Percentiles rank a stretch among this genome's conserved stretches.
Conservation (phyloP, 441 rosid genomes). For the Theobroma grandiflorum region DNA sequence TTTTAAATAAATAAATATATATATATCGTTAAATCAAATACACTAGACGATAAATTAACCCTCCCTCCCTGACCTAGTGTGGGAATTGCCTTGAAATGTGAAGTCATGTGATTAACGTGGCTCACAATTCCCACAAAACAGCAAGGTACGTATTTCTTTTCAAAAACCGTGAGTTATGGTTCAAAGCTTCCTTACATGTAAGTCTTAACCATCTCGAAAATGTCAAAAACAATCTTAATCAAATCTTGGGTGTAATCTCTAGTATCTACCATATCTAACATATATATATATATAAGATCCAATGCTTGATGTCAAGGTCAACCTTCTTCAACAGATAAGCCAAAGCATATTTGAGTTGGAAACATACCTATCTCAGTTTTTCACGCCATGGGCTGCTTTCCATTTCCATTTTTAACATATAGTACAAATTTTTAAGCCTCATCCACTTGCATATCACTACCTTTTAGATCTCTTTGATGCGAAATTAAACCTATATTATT, state of each 20-base stretch:
- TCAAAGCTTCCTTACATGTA: background rate
- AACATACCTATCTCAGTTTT: background rate
- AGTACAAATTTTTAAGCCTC: no score
- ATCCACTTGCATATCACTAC: no score
- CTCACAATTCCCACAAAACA: background rate
- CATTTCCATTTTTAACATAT: no score
- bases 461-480: no score
- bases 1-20: no score
- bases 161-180: background rate
- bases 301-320: background rate
- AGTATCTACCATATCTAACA: no score
- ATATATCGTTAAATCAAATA: no score
- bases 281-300: no score
- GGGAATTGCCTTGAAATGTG: background rate
- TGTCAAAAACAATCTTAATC: background rate
- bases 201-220: background rate
- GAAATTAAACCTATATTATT: no score
- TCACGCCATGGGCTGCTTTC: no score
- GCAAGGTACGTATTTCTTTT: background rate
- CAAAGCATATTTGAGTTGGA: background rate
- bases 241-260: slow-evolving; percentile 13
- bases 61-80: no score
- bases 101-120: background rate
- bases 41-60: no score
- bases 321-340: background rate